These are phyloP conservation scores for Jacaranda copaia DNA, from an alignment of 257 asterid species.

Conservation along the genomic window DNA sequence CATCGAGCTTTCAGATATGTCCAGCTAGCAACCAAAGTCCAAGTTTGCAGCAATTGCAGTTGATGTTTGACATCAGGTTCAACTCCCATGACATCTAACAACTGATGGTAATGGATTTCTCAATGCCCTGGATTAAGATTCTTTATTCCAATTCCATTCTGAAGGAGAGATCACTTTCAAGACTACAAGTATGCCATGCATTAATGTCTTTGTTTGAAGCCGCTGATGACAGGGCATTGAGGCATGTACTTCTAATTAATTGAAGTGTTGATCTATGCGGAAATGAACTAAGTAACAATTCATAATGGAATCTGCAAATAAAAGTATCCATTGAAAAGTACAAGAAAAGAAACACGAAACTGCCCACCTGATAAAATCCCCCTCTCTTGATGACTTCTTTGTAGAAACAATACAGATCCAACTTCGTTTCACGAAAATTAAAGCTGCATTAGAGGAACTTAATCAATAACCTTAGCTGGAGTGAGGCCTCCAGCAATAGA, in stretches of 20 bases:
- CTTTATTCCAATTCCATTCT: background rate
- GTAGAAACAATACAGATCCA: slow-evolving; percentile 69
- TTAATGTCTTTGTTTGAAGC: background rate
- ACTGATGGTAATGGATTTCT: too few species aligned
- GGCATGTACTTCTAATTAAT: background rate
- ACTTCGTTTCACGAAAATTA: slow-evolving; percentile 56
- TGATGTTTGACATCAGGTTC: background rate
- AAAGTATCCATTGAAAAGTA: background rate
- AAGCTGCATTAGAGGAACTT: slow-evolving; percentile 51
- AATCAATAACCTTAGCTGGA: background rate
- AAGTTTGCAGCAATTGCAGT: background rate
- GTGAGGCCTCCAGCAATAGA: background rate
- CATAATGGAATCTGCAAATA: background rate
- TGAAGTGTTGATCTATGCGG: background rate
- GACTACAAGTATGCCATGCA: background rate
- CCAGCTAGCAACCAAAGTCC: background rate
- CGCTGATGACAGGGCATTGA: background rate
- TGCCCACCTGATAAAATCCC: slow-evolving; percentile 66
- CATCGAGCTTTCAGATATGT: too few species aligned
- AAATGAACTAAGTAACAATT: background rate
- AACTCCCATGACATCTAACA: background rate
- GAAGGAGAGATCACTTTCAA: background rate
- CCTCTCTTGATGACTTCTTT: slow-evolving; percentile 68
- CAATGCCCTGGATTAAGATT: background rate
- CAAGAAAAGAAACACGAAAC: background rate